A percentile compares a stretch with the other conserved stretches of the same genome.
Evolutionary conservation across 257 asterid genomes (phyloP).

Genomic region (Verbascum thapsus): DNA sequence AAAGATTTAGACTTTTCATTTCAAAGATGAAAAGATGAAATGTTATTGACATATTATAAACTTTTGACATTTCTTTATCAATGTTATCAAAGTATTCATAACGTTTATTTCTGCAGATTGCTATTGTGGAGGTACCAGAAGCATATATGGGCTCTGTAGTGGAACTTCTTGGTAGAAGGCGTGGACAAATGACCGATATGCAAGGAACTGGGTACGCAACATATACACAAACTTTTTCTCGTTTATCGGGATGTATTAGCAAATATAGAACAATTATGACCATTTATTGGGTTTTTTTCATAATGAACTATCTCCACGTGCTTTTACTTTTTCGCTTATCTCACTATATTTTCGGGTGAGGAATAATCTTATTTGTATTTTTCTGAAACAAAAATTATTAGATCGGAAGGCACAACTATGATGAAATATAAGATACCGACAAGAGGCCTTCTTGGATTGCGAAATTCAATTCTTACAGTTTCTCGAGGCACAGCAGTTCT

Average conservation of each 20-base stretch:
- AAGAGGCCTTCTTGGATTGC: slow-evolving; percentile 90
- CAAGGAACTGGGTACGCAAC: slow-evolving; percentile 80
- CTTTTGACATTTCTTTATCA: no score
- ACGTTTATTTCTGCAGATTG: slow-evolving; percentile 56
- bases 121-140: slow-evolving; percentile 94
- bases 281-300: no score
- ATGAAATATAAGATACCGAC: slow-evolving; percentile 93
- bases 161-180: slow-evolving; percentile 96
- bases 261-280: no score
- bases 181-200: slow-evolving; percentile 96
- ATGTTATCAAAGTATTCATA: not conserved
- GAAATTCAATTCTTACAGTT: slow-evolving; percentile 88
- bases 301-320: no score
- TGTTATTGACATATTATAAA: no score
- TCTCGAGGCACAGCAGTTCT: slow-evolving; percentile 96
- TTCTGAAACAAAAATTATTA: slow-evolving; percentile 33
- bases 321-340: not conserved
- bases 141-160: slow-evolving; percentile 89
- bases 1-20: no score
- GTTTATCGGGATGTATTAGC: no score
- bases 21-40: no score
- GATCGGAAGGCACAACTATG: slow-evolving; percentile 78
- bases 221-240: not conserved
- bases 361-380: slow-evolving; percentile 4
- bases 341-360: not conserved